A percentile compares a stretch with the other conserved stretches of the same genome.
Conservation (phyloP, 2,329 filamentous ascomycete species). For the Incumbomyces lentus region DNA sequence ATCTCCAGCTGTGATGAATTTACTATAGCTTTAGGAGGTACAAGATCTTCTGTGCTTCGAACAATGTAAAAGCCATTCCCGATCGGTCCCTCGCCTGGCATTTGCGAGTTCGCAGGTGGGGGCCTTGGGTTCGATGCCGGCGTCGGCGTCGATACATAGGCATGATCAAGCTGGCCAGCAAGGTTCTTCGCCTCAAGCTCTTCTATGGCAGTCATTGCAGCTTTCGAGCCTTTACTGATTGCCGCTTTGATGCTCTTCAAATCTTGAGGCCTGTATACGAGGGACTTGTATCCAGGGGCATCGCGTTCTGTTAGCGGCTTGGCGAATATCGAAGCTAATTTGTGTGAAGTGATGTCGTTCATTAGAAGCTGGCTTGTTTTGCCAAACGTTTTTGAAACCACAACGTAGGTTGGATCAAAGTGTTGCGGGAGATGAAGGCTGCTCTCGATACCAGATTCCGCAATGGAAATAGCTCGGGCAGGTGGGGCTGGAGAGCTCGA, state of each 20-base stretch:
- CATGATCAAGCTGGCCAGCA: slow-evolving; percentile 21
- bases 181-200: slow-evolving; percentile 36
- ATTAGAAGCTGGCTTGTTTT: slow-evolving; percentile 63
- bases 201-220: slow-evolving; percentile 34
- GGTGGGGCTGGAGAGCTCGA: slow-evolving; percentile 20
- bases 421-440: slow-evolving; percentile 16
- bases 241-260: slow-evolving; percentile 67
- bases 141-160: slow-evolving; percentile 6
- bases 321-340: slow-evolving; percentile 69
- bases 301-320: slow-evolving; percentile 64
- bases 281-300: slow-evolving; percentile 63
- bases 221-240: slow-evolving; percentile 43
- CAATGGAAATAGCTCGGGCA: slow-evolving; percentile 6
- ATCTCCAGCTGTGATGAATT: slow-evolving; percentile 88
- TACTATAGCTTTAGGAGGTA: slow-evolving; percentile 81
- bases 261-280: slow-evolving; percentile 66
- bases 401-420: slow-evolving; percentile 25
- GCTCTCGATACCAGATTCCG: slow-evolving; percentile 14
- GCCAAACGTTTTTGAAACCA: slow-evolving; percentile 41
- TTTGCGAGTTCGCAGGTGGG: slow-evolving; percentile 18
- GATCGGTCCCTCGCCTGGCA: slow-evolving; percentile 18
- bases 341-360: slow-evolving; percentile 66
- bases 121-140: slow-evolving; percentile 24
- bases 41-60: slow-evolving; percentile 59
- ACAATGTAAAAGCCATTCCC: slow-evolving; percentile 34